Conservation (phyloP, 2,329 filamentous ascomycete genomes). For the Lizonia empirigonia region DNA sequence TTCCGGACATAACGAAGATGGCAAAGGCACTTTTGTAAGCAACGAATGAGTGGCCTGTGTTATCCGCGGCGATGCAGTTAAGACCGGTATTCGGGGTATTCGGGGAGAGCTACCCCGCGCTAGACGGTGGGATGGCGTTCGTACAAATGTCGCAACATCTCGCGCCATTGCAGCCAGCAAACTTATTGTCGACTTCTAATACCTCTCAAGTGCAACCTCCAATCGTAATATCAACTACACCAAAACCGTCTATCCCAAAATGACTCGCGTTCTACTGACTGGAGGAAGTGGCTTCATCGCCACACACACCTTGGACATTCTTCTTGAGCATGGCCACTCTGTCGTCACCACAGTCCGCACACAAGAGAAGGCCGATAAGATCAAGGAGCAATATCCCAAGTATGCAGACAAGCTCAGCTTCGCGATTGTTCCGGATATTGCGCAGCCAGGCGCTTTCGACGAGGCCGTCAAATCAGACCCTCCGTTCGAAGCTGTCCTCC, state of each 20-base stretch:
- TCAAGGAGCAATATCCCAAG: constrained; percentile 59
- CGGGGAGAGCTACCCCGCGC: constrained; percentile 15
- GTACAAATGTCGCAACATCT: constrained; percentile 17
- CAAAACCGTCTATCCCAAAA: constrained; percentile 20
- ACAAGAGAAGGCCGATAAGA: constrained; percentile 65
- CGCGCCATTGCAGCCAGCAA: constrained; percentile 1
- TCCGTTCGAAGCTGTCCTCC: constrained; percentile 70
- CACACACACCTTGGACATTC: constrained; percentile 65
- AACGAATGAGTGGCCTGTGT: constrained; percentile 13
- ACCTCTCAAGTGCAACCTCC: not conserved
- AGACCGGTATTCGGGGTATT: constrained; percentile 1
- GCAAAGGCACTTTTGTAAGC: constrained; percentile 9
- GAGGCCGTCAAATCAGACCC: constrained; percentile 64
- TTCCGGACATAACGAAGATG: constrained; percentile 12
- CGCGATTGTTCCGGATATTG: constrained; percentile 74
- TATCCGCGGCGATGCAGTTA: constrained; percentile 16
- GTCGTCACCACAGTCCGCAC: constrained; percentile 68
- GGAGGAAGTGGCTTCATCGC: constrained; percentile 70
- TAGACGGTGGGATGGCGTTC: constrained; percentile 5
- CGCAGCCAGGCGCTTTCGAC: constrained; percentile 69
- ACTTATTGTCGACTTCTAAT: not conserved
- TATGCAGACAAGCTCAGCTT: constrained; percentile 63
- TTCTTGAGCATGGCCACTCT: constrained; percentile 62
- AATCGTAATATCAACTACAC: not conserved
- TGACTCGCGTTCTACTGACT: constrained; percentile 50